These are phyloP conservation scores for Triticum urartu DNA, from an alignment of 176 grass and related monocot genomes.

Conservation along the genomic window DNA sequence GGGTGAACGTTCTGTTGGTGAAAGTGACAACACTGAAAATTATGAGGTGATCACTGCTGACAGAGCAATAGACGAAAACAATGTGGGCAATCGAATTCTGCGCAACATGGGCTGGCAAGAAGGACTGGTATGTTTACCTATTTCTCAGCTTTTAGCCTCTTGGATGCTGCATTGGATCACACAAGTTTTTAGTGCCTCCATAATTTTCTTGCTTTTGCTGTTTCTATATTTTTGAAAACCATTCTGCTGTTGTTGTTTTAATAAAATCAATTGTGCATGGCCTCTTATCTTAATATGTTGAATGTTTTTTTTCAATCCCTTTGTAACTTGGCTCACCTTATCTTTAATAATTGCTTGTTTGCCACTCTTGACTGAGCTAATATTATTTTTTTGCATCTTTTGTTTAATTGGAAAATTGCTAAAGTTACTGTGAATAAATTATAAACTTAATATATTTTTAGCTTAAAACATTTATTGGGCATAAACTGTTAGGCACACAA, in stretches of 20 bases:
- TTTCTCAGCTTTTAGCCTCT: slow-evolving; percentile 7
- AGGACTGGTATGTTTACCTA: slow-evolving; percentile 56
- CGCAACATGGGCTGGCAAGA: slow-evolving; percentile 93
- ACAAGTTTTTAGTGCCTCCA: not conserved
- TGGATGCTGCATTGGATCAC: not conserved
- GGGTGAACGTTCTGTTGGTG: slow-evolving; percentile 70
- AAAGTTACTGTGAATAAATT: not conserved
- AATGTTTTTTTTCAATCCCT: not conserved
- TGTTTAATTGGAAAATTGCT: not conserved
- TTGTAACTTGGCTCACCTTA: not conserved
- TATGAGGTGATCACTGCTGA: slow-evolving; percentile 88
- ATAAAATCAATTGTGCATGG: not conserved
- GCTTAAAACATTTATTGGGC: not conserved
- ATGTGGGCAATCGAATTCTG: slow-evolving; percentile 95
- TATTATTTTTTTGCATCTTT: not conserved
- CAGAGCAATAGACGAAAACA: slow-evolving; percentile 82
- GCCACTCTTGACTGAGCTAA: not conserved
- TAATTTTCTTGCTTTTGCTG: not conserved
- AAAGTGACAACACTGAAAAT: slow-evolving; percentile 66
- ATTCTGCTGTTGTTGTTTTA: not conserved
- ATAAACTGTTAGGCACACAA: not conserved
- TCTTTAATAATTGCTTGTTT: not conserved
- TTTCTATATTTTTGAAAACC: not conserved
- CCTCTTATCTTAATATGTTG: not conserved
- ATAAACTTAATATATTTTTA: not conserved